Base-by-base conservation (phyloP, 495 filamentous ascomycete genomes). In the Pyrenopolyporus hunteri region DNA sequence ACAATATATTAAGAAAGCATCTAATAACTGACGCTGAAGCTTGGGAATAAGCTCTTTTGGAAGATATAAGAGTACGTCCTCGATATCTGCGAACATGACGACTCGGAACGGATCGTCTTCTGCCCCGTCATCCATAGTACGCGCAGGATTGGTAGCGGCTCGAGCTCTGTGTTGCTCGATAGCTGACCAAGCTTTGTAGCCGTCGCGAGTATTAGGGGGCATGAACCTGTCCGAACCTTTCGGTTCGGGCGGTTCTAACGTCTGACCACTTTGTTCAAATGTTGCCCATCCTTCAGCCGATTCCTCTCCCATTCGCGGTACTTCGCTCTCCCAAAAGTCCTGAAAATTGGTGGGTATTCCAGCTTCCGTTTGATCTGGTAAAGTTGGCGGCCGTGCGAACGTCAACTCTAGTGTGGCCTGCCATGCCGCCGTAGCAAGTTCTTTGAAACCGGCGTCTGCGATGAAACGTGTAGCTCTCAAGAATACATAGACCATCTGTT, bases 251-350 rank as follows among this genome's bases (percentile, higher is more conserved):
- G 72, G 69, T n/a, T 73, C 68, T 25, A 72, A 61, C 19, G 44
- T 54, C 10, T 50, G 68, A 3, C 51, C 66, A 29, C 68, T 64
- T n/a, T 71, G 72, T 28, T 67, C 67, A 73, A 82, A 87, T 17
- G 74, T 68, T 16, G 67, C 70, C 93, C 93, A 97, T 11, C 91
- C 92, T 23, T 80, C 74, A 26, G 89, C 87, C 3, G 75, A 78
- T 4, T 71, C 65, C 71, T 98, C 94, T 3, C 94, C 94, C 49
- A 96, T 82, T 6, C 93, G 85, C 2, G 88, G 75, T 5, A 86
- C 80, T 67, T 97, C 94, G 32, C 85, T 90, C 46, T 96, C 91
- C 94, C 94, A 98, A 62, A 92, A 97, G 6, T 82, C 77, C 22
- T 79, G 69, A 47, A 95, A 88, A n/a, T 20, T 60, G 14, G 62